phyloP scores from a whole-genome alignment of 768 basidiomycete genomes.

The Pulveroboletus sp. region DNA sequence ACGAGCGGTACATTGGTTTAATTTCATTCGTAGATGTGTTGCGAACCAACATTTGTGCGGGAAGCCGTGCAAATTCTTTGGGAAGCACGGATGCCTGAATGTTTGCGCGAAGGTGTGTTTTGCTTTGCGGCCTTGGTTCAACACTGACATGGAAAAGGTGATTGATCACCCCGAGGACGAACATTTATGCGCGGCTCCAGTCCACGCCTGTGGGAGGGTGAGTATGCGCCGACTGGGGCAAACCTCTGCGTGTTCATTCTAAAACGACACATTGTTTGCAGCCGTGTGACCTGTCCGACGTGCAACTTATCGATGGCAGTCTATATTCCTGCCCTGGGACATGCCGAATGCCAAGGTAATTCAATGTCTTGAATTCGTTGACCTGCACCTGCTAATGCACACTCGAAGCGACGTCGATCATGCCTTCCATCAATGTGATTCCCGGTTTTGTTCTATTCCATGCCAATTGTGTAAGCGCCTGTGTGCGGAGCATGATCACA shows the following conservation, averaged over 20 bases:
- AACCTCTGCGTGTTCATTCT: background rate
- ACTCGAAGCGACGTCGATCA: slow-evolving; percentile 44
- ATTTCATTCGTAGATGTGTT: slow-evolving; percentile 41
- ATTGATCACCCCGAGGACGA: slow-evolving; percentile 44
- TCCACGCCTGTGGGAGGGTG: slow-evolving; percentile 57
- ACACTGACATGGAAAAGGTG: slow-evolving; percentile 31
- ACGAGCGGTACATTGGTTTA: background rate
- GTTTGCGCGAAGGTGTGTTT: slow-evolving; percentile 48
- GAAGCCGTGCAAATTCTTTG: slow-evolving; percentile 41
- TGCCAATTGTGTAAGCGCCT: slow-evolving; percentile 56
- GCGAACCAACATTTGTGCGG: slow-evolving; percentile 55
- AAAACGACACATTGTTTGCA: slow-evolving; percentile 13
- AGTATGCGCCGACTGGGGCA: background rate
- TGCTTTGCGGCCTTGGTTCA: background rate
- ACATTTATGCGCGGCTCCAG: slow-evolving; percentile 50
- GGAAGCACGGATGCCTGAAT: slow-evolving; percentile 47
- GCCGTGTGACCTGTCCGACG: slow-evolving; percentile 40
- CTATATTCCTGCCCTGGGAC: slow-evolving; percentile 39
- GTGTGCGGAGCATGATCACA: slow-evolving; percentile 47
- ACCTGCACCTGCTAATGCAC: background rate
- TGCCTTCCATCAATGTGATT: slow-evolving; percentile 46
- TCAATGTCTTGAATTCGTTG: background rate
- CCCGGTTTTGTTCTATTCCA: slow-evolving; percentile 47
- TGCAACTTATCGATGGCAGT: slow-evolving; percentile 28
- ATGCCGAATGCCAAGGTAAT: slow-evolving; percentile 43